Percentiles rank a stretch among this genome's conserved stretches.
phyloP scores from a whole-genome alignment of 306 rosid species.

The Arachis hypogaea region DNA sequence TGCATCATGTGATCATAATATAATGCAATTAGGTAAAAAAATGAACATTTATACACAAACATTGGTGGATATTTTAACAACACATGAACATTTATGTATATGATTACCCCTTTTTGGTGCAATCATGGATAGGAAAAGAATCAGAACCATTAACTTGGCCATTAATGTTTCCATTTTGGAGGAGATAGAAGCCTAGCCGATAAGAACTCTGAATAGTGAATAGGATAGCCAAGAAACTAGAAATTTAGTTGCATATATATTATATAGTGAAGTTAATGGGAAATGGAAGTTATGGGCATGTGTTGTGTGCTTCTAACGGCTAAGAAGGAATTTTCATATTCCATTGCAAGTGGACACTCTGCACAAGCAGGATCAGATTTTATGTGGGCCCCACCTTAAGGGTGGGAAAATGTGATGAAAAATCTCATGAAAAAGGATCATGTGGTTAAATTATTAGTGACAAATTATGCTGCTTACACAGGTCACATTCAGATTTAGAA shows the following conservation, averaged over 20 bases:
- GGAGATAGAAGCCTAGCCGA: constrained; percentile 32
- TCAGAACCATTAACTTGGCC: constrained; percentile 44
- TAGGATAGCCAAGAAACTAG: not conserved
- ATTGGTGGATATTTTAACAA: not conserved
- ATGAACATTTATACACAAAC: not conserved
- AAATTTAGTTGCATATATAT: constrained; percentile 6
- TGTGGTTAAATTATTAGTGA: no score
- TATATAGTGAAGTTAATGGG: constrained; percentile 2
- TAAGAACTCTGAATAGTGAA: constrained; percentile 22
- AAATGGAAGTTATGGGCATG: constrained; percentile 3
- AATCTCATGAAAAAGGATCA: no score
- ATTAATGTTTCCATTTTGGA: constrained; percentile 48
- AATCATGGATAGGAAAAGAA: constrained; percentile 54
- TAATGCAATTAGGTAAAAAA: no score
- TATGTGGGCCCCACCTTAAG: constrained; percentile 13
- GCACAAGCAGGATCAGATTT: constrained; percentile 13
- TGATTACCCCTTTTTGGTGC: constrained; percentile 59
- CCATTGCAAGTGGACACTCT: constrained; percentile 36
- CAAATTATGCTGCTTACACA: no score
- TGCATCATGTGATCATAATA: constrained; percentile 1
- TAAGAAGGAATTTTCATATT: constrained; percentile 21
- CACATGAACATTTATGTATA: constrained; percentile 9
- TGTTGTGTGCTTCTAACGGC: constrained; percentile 27
- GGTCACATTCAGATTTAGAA: no score
- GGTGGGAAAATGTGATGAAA: not conserved